These are phyloP conservation scores for Lasiodiplodia sp. DNA, from an alignment of 2,329 filamentous ascomycete genomes.

Conservation along the genomic window DNA sequence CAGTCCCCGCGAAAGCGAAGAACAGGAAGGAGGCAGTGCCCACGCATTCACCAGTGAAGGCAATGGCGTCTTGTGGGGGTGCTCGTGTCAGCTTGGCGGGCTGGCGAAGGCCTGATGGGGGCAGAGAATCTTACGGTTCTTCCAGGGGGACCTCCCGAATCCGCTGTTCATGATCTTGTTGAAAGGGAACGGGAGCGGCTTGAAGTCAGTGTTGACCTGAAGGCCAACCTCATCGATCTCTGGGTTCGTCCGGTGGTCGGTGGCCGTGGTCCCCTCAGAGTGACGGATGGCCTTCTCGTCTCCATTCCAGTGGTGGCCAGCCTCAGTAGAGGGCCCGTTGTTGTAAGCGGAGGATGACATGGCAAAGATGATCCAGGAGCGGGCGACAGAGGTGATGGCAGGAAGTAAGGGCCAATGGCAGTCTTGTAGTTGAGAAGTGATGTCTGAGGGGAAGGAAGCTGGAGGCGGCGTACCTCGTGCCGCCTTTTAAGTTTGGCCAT, in stretches of 20 bases:
- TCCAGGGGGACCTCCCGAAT: slow-evolving; percentile 27
- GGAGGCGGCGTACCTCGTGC: background rate
- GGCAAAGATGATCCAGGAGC: background rate
- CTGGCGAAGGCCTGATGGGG: background rate
- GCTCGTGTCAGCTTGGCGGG: background rate
- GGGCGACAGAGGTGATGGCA: background rate
- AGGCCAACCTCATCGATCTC: slow-evolving; percentile 22
- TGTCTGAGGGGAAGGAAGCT: background rate
- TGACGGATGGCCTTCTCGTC: slow-evolving; percentile 8
- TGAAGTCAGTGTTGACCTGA: slow-evolving; percentile 12
- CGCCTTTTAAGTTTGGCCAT: slow-evolving; percentile 26
- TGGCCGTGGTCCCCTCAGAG: slow-evolving; percentile 5
- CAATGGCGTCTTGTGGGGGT: slow-evolving; percentile 48
- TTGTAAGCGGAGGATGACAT: slow-evolving; percentile 27
- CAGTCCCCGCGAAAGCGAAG: slow-evolving; percentile 56
- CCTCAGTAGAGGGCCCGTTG: slow-evolving; percentile 26
- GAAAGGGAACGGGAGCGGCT: slow-evolving; percentile 18
- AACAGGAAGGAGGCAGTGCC: slow-evolving; percentile 61
- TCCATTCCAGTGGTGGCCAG: slow-evolving; percentile 10
- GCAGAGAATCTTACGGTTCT: slow-evolving; percentile 25
- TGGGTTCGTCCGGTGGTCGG: background rate
- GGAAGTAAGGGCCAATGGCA: background rate
- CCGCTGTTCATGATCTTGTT: slow-evolving; percentile 29
- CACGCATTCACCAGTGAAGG: slow-evolving; percentile 58
- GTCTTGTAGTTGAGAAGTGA: background rate